Evolutionary conservation across 2,329 filamentous ascomycete species (phyloP), one percentile per base, ranked within the genome.

Genomic region (Fusarium irregulare): DNA sequence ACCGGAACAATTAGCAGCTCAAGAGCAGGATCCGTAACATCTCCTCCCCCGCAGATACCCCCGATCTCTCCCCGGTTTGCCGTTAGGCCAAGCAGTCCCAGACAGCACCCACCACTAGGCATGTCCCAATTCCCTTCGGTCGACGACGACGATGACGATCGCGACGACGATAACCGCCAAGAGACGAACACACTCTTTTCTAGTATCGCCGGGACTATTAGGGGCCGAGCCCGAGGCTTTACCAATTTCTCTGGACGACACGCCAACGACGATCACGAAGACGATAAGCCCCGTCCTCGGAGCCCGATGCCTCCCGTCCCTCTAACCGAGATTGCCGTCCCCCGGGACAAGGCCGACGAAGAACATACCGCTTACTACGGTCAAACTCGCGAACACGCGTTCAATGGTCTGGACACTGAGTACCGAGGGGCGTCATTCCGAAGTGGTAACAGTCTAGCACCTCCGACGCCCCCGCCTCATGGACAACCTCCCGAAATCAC

Each of bases 61-160:
- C 74, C 72, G 14, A 68, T 71, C 67, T 74, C 72, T 63, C 80
- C 66, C 70, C 60, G 67, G 16, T 64, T 66, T 34, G 51, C 54
- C 28, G 57, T 66, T 23, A 61, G 59, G 27, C 72, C 72, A 27
- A 61, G 63, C 53, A 70, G 79, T 56, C 74, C 73, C 8, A 70
- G 70, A n/a, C 57, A 79, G 44, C 78, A 80, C 50, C 75, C 81
- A 21, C 79, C 80, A 0, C 82, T 97, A 11, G 95, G 95, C 49
- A 97, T 97, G 93, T 92, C 93, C 1, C 89, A 88, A 37, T 93
- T 97, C 76, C 93, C 94, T 0, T 93, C 93, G 0, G 51, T 65
- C 13, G 72, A 75, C 11, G 72, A 75, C 11, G 87, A 90, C 12
- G 87, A 91, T 21, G 88, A 90, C 56, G 82, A 88, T 13, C 83